phyloP scores from a whole-genome alignment of 176 grass and related monocot genomes.

The Lolium multiflorum region DNA sequence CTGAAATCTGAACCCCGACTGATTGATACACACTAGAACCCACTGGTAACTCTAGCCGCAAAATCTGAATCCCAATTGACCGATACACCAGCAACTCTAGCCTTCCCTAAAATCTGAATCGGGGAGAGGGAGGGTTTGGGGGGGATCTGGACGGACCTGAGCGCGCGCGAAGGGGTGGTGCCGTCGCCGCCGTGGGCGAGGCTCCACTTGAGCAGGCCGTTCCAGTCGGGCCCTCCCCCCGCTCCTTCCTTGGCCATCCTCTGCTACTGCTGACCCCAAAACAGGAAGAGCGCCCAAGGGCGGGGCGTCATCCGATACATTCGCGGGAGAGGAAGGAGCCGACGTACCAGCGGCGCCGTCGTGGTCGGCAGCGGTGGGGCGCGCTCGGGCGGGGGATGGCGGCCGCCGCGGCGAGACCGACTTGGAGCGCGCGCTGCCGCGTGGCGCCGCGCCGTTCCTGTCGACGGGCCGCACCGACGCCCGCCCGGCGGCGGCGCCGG shows the following conservation, averaged over 20 bases:
- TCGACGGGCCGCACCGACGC: too few species aligned
- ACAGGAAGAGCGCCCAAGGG: too few species aligned
- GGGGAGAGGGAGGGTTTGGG: background rate
- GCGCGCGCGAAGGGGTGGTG: conserved; percentile 55
- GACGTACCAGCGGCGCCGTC: too few species aligned
- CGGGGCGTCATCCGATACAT: too few species aligned
- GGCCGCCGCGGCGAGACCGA: too few species aligned
- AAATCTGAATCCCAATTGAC: background rate
- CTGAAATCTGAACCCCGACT: background rate
- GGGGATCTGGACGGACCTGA: conserved; percentile 49
- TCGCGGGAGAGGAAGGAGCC: too few species aligned
- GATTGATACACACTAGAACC: background rate
- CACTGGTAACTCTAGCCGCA: background rate
- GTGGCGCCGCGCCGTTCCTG: too few species aligned
- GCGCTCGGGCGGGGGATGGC: too few species aligned
- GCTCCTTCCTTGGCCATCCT: conserved; percentile 67
- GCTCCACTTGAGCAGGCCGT: conserved; percentile 98
- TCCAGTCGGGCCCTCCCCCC: conserved; percentile 65
- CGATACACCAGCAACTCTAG: background rate
- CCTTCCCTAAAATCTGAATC: background rate
- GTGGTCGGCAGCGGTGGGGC: too few species aligned
- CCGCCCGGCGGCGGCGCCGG: too few species aligned
- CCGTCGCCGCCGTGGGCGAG: conserved; percentile 80
- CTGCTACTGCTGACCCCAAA: background rate
- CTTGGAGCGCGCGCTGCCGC: too few species aligned